Evolutionary conservation across 2,329 filamentous ascomycete species (phyloP).

Genomic region (Fusarium begoniae): DNA sequence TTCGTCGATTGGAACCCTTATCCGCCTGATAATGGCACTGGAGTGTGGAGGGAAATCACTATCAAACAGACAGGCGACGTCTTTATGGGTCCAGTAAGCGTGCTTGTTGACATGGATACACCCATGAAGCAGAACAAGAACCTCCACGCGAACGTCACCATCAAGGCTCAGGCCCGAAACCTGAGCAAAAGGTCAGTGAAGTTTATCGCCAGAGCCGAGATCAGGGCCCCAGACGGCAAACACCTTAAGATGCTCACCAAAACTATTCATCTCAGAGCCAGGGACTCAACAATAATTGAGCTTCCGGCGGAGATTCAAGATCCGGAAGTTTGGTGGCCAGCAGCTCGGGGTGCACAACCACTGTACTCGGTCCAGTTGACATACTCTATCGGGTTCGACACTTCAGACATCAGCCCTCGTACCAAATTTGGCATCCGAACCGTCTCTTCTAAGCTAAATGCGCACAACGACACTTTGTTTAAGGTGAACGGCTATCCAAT

Average conservation of each 20-base stretch:
- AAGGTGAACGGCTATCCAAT: not conserved
- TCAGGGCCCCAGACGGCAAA: not conserved
- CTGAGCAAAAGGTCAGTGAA: not conserved
- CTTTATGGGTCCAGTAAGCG: not conserved
- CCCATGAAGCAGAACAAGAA: not conserved
- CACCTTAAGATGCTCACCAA: not conserved
- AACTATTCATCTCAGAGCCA: not conserved
- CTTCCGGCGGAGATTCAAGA: not conserved
- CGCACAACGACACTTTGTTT: not conserved
- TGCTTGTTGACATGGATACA: not conserved
- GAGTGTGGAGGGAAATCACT: not conserved
- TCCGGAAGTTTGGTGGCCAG: not conserved
- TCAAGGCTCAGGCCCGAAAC: not conserved
- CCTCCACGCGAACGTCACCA: not conserved
- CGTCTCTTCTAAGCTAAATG: not conserved
- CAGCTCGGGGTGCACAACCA: not conserved
- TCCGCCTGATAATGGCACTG: not conserved
- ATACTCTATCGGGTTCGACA: not conserved
- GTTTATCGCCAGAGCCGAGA: not conserved
- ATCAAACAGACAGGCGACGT: not conserved
- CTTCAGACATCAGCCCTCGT: not conserved
- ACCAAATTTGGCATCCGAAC: not conserved
- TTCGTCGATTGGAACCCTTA: not conserved
- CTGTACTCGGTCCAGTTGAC: not conserved
- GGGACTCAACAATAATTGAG: not conserved